Base-by-base conservation (phyloP, 2,329 filamentous ascomycete species). In the Nigrospora osmanthi region DNA sequence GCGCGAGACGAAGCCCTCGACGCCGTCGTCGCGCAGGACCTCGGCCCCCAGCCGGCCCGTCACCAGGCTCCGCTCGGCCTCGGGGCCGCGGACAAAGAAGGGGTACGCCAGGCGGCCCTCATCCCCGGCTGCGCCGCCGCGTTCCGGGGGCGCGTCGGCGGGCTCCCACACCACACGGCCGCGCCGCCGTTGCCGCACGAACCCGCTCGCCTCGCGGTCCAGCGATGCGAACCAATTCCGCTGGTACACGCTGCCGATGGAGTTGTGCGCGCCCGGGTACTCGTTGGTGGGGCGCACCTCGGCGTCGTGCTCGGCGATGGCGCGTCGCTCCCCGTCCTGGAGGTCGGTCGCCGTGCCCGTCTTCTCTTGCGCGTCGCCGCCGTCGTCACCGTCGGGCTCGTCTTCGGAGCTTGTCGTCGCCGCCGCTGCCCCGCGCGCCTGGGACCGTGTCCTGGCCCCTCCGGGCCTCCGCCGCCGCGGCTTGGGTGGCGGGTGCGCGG, bases 181-280 rank as follows among this genome's bases (percentile, higher is more conserved):
- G 3, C 50, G 49, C 30, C 43, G 44, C 42, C 56, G 56, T 17
- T 56, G 58, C 54, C 62, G 64, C 14, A 60, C 58, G 45, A 87
- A 84, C 5, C 82, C 82, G 41, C 75, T 80, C 5, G 69, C 73
- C 23, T 56, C 58, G 12, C 78, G 69, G 54, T 87, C 83, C 1
- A 87, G 65, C 11, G 75, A 76, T 15, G 86, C 54, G 47, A 78
- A 85, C 84, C 82, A 87, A 36, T 71, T 69, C 6, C 83, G 72
- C 58, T 87, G 82, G 53, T 87, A 76, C 4, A 87, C 67, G 34
- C 81, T 85, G 6, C 75, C 78, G 35, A 87, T 81, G 3, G 71
- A 76, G 54, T 87, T 87, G 1, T 55, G 68, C 0, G 84, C 80
- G 6, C 83, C 83, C 0, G 75, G 64, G 54, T 87, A 87, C 5